These are phyloP conservation scores for Cladophialophora immunda DNA, from an alignment of 2,329 filamentous ascomycete species.

Conservation along the genomic window DNA sequence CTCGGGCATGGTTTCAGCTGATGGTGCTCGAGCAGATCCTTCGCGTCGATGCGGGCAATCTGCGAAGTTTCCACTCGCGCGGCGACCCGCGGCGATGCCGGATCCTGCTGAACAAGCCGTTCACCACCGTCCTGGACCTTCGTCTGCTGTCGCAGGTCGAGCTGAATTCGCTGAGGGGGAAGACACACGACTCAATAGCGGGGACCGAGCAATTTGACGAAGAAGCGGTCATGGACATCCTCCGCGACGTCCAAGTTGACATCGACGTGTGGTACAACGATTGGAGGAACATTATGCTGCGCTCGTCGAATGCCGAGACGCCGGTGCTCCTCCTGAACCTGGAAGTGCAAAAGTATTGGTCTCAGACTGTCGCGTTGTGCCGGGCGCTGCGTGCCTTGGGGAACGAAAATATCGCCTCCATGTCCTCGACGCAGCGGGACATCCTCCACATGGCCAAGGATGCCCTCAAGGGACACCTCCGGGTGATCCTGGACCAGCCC, in stretches of 20 bases:
- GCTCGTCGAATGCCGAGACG: conserved; percentile 45
- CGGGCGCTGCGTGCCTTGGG: conserved; percentile 60
- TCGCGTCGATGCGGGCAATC: conserved; percentile 57
- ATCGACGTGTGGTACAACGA: conserved; percentile 56
- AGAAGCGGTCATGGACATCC: conserved; percentile 50
- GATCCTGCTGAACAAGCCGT: conserved; percentile 54
- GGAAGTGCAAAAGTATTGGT: conserved; percentile 63
- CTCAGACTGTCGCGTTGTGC: conserved; percentile 61
- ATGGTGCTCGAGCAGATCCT: conserved; percentile 63
- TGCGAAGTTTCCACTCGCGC: conserved; percentile 50
- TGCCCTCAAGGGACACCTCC: conserved; percentile 61
- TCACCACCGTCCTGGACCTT: conserved; percentile 59
- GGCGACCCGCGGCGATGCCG: conserved; percentile 55
- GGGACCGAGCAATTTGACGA: conserved; percentile 42
- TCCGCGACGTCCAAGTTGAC: conserved; percentile 58
- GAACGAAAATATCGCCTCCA: conserved; percentile 59
- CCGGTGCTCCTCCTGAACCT: conserved; percentile 57
- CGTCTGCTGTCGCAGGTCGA: conserved; percentile 63
- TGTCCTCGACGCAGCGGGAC: conserved; percentile 58
- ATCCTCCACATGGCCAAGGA: conserved; percentile 61
- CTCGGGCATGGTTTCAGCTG: conserved; percentile 62
- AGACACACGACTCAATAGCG: conserved; percentile 50
- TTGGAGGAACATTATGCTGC: conserved; percentile 42
- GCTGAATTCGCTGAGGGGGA: conserved; percentile 39
- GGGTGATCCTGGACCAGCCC: conserved; percentile 57